These are phyloP conservation scores for Xylaria sp. DNA, from an alignment of 2,329 filamentous ascomycete species.

Conservation along the genomic window DNA sequence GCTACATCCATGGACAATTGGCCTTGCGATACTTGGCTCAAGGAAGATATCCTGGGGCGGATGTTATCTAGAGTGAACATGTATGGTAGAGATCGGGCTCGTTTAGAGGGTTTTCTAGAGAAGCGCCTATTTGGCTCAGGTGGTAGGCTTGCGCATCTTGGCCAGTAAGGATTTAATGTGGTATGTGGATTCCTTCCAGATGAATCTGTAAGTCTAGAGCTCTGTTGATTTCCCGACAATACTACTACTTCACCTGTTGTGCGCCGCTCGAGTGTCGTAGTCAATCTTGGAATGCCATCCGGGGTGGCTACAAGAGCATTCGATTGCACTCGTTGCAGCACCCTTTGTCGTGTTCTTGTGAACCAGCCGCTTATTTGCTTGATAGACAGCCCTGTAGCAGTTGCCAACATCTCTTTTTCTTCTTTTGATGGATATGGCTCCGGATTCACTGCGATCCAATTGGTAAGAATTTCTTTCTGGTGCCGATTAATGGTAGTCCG, in stretches of 20 bases:
- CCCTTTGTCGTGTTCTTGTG: conserved; percentile 1
- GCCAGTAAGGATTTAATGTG: not conserved
- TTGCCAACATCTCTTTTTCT: not conserved
- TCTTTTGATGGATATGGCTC: conserved; percentile 4
- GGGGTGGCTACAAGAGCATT: not conserved
- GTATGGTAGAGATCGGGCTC: not conserved
- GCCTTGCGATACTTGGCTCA: not conserved
- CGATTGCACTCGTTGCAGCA: not conserved
- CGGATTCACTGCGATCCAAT: not conserved
- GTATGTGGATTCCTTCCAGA: not conserved
- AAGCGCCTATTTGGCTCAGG: not conserved
- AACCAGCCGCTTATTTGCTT: conserved; percentile 1
- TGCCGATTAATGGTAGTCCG: not conserved
- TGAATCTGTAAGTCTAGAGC: not conserved
- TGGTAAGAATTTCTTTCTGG: not conserved
- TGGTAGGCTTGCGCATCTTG: not conserved
- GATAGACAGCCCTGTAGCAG: not conserved
- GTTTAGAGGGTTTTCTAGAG: not conserved
- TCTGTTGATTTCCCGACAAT: not conserved
- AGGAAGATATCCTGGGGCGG: not conserved
- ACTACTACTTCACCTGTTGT: not conserved
- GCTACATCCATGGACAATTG: conserved; percentile 2
- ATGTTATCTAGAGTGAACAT: not conserved
- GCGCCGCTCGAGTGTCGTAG: not conserved
- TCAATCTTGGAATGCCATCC: not conserved